phyloP scores from a whole-genome alignment of 495 filamentous ascomycete genomes.

The Elaphomyces granulatus region DNA sequence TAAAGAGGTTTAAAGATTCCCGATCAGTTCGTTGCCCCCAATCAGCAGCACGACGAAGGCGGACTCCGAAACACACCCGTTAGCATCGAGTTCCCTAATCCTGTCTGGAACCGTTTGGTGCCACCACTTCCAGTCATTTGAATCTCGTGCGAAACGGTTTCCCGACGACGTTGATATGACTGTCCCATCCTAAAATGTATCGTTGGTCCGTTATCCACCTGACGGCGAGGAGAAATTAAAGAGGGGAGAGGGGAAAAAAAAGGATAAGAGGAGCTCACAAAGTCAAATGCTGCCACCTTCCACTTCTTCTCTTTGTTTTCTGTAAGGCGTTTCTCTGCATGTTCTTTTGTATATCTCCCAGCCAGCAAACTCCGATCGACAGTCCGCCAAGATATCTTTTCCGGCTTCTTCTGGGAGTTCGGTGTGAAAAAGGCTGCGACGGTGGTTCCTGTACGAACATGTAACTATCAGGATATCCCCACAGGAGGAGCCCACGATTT shows the following conservation, averaged over 20 bases:
- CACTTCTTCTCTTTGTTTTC: constrained; percentile 15
- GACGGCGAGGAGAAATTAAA: no score
- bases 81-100: constrained; percentile 48
- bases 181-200: constrained; percentile 83
- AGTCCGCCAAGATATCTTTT: constrained; percentile 58
- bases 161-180: constrained; percentile 68
- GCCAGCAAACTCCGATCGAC: constrained; percentile 57
- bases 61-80: constrained; percentile 41
- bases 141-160: constrained; percentile 55
- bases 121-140: constrained; percentile 94
- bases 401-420: constrained; percentile 67
- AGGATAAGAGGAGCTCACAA: constrained; percentile 52
- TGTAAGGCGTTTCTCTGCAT: background rate
- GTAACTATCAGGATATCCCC: no score
- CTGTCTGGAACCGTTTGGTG: constrained; percentile 49
- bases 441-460: constrained; percentile 37
- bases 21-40: no score
- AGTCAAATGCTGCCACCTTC: constrained; percentile 82
- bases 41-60: constrained; percentile 1
- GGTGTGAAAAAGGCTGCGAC: constrained; percentile 85
- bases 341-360: constrained; percentile 43
- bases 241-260: no score
- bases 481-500: no score
- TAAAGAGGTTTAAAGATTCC: no score
- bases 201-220: no score